Percentiles rank a stretch among this genome's conserved stretches.
These are phyloP conservation scores for Melanopsichium pennsylvanicum DNA, from an alignment of 1,284 basidiomycete genomes.

Conservation along the genomic window DNA sequence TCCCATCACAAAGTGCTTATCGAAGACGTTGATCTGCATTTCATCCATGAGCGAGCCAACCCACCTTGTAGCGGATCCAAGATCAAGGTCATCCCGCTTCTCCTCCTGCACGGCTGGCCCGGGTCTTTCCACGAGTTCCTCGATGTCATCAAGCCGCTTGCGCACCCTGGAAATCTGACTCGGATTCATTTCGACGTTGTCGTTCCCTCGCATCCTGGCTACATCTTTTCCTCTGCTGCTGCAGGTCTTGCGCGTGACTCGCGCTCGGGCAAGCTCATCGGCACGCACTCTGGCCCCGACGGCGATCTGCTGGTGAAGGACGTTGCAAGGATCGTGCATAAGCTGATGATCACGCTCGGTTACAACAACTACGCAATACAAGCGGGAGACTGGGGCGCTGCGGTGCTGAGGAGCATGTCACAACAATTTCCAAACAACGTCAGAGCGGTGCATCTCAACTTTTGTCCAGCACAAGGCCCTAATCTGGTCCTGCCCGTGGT, in stretches of 20 bases:
- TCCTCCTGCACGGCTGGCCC: slow-evolving; percentile 66
- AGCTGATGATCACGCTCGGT: slow-evolving; percentile 51
- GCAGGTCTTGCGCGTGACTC: slow-evolving; percentile 20
- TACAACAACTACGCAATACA: slow-evolving; percentile 52
- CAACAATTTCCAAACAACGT: slow-evolving; percentile 30
- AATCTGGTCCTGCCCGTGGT: slow-evolving; percentile 34
- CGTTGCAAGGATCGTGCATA: slow-evolving; percentile 51
- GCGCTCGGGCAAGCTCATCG: slow-evolving; percentile 17
- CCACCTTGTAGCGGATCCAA: slow-evolving; percentile 6
- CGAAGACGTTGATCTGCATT: slow-evolving; percentile 59
- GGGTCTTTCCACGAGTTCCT: slow-evolving; percentile 60
- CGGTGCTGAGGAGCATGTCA: slow-evolving; percentile 38
- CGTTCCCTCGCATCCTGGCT: slow-evolving; percentile 63
- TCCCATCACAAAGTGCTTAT: slow-evolving; percentile 48
- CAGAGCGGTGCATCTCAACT: slow-evolving; percentile 52
- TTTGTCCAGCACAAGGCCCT: slow-evolving; percentile 42
- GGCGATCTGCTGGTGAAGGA: slow-evolving; percentile 50
- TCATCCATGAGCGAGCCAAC: slow-evolving; percentile 57
- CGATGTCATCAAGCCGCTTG: slow-evolving; percentile 59
- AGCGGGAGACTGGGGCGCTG: slow-evolving; percentile 54
- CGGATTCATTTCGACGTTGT: slow-evolving; percentile 60
- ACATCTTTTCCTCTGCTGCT: slow-evolving; percentile 44
- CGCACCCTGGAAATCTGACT: slow-evolving; percentile 45
- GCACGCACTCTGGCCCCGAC: slow-evolving; percentile 37
- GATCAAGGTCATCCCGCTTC: slow-evolving; percentile 61